Conservation (phyloP, 768 basidiomycete species). For the Exsudoporus frostii region DNA sequence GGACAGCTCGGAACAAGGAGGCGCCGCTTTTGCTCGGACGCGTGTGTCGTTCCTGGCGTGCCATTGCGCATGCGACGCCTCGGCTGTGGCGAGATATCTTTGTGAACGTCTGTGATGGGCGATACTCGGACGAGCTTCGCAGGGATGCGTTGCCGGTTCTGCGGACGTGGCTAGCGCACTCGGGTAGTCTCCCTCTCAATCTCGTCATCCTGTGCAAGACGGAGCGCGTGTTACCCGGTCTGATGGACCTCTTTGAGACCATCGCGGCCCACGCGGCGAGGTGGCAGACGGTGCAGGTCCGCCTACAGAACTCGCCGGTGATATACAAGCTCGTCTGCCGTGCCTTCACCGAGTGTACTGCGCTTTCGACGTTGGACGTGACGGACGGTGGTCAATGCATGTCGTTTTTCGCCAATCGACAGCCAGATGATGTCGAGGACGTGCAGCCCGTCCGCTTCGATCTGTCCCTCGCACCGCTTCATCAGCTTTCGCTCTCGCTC, state of each 20-base stretch:
- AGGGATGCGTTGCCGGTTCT: slow-evolving; percentile 19
- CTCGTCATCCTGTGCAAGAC: slow-evolving; percentile 20
- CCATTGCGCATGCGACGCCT: slow-evolving; percentile 24
- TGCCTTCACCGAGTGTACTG: slow-evolving; percentile 12
- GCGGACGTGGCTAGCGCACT: slow-evolving; percentile 20
- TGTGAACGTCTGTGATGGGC: slow-evolving; percentile 19
- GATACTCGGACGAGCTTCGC: slow-evolving; percentile 18
- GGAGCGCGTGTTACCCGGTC: slow-evolving; percentile 19
- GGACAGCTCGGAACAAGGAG: not conserved
- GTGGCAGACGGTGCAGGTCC: slow-evolving; percentile 22
- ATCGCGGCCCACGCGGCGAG: slow-evolving; percentile 12
- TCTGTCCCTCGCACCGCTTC: slow-evolving; percentile 14
- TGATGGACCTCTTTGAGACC: slow-evolving; percentile 17
- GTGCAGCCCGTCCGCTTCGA: slow-evolving; percentile 10
- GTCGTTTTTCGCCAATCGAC: slow-evolving; percentile 2
- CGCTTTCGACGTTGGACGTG: slow-evolving; percentile 18
- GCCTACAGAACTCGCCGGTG: slow-evolving; percentile 18
- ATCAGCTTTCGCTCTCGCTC: slow-evolving; percentile 17
- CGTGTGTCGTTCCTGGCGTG: slow-evolving; percentile 30
- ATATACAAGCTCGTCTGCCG: slow-evolving; percentile 11
- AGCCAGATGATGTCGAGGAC: not conserved
- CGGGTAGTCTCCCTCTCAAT: slow-evolving; percentile 20
- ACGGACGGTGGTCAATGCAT: slow-evolving; percentile 17
- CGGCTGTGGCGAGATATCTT: slow-evolving; percentile 24
- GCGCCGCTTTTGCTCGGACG: slow-evolving; percentile 30